Percentiles rank a stretch among this genome's conserved stretches.
phyloP scores from a whole-genome alignment of 176 grass and related monocot species.

The Carex scoparia region DNA sequence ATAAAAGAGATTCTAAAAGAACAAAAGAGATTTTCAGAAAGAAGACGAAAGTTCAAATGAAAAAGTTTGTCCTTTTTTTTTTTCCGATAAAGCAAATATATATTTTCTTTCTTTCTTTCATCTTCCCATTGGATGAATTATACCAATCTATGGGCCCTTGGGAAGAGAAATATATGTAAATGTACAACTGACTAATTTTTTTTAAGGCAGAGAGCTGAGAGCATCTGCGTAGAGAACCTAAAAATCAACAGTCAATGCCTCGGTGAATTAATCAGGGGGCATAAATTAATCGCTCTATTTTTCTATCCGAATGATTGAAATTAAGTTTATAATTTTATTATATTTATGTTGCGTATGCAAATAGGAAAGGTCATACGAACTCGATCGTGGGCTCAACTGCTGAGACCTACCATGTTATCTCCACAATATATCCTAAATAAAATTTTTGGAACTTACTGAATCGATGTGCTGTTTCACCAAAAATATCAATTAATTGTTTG shows the following conservation, averaged over 20 bases:
- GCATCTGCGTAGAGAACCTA: background rate
- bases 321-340: background rate
- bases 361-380: background rate
- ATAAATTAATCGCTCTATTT: background rate
- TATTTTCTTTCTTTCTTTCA: background rate
- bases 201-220: background rate
- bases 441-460: background rate
- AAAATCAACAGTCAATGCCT: slow-evolving; percentile 6
- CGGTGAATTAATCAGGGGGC: background rate
- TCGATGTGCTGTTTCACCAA: background rate
- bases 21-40: background rate
- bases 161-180: background rate
- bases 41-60: background rate
- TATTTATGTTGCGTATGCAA: background rate
- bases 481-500: background rate
- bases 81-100: background rate
- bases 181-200: background rate
- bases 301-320: background rate
- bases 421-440: background rate
- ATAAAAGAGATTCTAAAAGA: no score
- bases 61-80: background rate
- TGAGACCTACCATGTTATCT: background rate
- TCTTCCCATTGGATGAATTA: background rate
- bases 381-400: slow-evolving; percentile 10
- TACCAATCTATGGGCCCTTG: background rate